Evolutionary conservation across 2,329 filamentous ascomycete species (phyloP), one percentile per base, ranked within the genome.

Genomic region (Aspergillus felis): DNA sequence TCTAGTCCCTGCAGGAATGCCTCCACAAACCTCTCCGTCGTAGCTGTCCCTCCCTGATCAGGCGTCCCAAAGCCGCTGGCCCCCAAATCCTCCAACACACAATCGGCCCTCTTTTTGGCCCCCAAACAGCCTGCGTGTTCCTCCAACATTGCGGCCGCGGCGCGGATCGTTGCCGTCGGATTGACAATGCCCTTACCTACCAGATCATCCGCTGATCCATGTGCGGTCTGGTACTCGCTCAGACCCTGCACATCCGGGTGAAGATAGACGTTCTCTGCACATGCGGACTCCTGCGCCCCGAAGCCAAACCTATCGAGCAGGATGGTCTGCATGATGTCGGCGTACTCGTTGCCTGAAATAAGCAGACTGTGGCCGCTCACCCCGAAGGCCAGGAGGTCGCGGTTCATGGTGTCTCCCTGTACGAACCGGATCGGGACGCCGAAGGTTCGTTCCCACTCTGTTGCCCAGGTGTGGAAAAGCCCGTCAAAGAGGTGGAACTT

Each of bases 401-500:
- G 53, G 29, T 55, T 55, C 47, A 55, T 50, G 14, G 53, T 55
- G n/a, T 55, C 53, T 8, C 29, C 29, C 38, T 55, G 53, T 1
- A 55, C 35, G 8, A 50, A 55, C 6, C 42, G 8, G 48, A 55
- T n/a, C 0, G 17, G 14, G 6, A 55, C 48, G 14, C 53, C 53
- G n/a, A 42, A 44, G 3, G 12, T 25, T 7, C 20, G 17, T 14
- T 55, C 29, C 53, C 53, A 55, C 7, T 51, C 29, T n/a, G 29
- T 24, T 14, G 47, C 53, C 53, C 53, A 55, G 3, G 46, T 24
- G 25, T 50, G 53, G 48, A 55, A 55, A 3, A 55, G 29, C 2
- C 53, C 53, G 10, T 55, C 53, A 27, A 55, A 51, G 2, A 55
- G 53, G 53, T 55, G 53, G 32, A 55, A 55, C 25, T 55, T 55